These are phyloP conservation scores for Clitocybe nebularis DNA, from an alignment of 1,284 basidiomycete species.

Conservation along the genomic window DNA sequence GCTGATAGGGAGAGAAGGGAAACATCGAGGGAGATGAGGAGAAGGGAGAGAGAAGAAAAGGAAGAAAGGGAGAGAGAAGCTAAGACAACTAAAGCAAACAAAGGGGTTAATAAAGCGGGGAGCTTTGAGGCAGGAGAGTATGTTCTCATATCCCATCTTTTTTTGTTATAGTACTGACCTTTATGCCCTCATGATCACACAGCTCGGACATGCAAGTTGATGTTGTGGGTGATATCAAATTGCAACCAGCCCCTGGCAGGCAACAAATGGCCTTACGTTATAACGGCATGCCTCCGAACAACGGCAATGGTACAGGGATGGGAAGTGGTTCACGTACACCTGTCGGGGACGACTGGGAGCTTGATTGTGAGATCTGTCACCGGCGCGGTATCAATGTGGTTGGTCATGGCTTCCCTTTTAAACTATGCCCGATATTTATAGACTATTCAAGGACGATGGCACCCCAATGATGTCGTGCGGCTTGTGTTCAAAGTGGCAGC, in stretches of 20 bases:
- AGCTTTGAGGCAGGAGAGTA: conserved; percentile 22
- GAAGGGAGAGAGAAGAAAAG: conserved; percentile 33
- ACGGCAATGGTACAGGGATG: not conserved
- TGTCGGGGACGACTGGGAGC: conserved; percentile 67
- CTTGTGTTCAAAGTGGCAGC: conserved; percentile 78
- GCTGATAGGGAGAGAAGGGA: conserved; percentile 55
- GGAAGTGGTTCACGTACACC: conserved; percentile 37
- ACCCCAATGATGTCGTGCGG: conserved; percentile 78
- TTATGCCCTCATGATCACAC: not conserved
- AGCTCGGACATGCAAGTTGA: conserved; percentile 15
- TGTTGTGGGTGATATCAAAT: conserved; percentile 4
- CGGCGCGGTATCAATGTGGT: conserved; percentile 68
- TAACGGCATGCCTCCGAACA: conserved; percentile 4
- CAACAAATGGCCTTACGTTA: not conserved
- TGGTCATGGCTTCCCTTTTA: conserved; percentile 18
- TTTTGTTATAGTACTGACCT: no score
- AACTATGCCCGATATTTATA: conserved; percentile 8
- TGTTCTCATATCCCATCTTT: conserved; percentile 6
- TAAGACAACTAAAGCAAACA: conserved; percentile 23
- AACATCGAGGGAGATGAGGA: conserved; percentile 31
- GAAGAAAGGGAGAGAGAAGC: conserved; percentile 26
- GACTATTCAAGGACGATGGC: conserved; percentile 60
- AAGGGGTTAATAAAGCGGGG: conserved; percentile 8
- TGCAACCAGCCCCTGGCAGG: not conserved
- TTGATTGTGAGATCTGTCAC: conserved; percentile 82